phyloP scores from a whole-genome alignment of 2,329 filamentous ascomycete species.

The Aspergillus ibericus region DNA sequence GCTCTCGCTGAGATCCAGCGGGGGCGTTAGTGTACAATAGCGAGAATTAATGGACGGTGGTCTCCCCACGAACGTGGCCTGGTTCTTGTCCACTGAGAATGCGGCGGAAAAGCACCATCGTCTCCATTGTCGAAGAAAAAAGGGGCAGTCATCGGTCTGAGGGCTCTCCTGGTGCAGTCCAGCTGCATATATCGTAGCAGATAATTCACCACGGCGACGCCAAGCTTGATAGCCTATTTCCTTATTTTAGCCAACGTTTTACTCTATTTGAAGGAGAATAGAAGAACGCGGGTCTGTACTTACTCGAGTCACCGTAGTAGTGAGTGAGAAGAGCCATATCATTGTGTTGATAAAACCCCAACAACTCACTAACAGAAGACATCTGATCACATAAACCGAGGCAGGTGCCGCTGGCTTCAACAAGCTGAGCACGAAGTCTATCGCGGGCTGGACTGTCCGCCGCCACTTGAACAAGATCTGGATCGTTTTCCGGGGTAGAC shows the following conservation, averaged over 20 bases:
- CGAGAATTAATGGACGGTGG: slow-evolving; percentile 49
- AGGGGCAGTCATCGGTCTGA: slow-evolving; percentile 29
- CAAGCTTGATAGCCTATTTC: slow-evolving; percentile 48
- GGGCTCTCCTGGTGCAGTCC: slow-evolving; percentile 49
- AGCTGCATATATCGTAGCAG: slow-evolving; percentile 49
- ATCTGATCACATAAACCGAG: slow-evolving; percentile 35
- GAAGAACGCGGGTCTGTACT: slow-evolving; percentile 26
- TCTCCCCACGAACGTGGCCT: slow-evolving; percentile 53
- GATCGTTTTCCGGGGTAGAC: slow-evolving; percentile 31
- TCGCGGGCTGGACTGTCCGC: slow-evolving; percentile 28
- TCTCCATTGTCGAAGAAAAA: slow-evolving; percentile 45
- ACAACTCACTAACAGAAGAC: slow-evolving; percentile 34
- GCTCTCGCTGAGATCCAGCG: slow-evolving; percentile 34
- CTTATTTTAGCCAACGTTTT: background rate
- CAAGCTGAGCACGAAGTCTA: slow-evolving; percentile 31
- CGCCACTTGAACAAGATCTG: slow-evolving; percentile 26
- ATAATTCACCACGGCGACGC: slow-evolving; percentile 49
- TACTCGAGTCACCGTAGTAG: slow-evolving; percentile 38
- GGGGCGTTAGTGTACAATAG: slow-evolving; percentile 43
- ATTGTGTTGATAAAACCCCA: slow-evolving; percentile 37
- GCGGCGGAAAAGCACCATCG: slow-evolving; percentile 43
- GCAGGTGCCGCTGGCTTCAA: slow-evolving; percentile 36
- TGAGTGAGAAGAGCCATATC: slow-evolving; percentile 35
- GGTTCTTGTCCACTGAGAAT: slow-evolving; percentile 50
- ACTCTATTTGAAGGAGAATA: background rate